A percentile compares a stretch with the other conserved stretches of the same genome.
Evolutionary conservation across 305 asterid genomes (phyloP).

Genomic region (Ajuga reptans): DNA sequence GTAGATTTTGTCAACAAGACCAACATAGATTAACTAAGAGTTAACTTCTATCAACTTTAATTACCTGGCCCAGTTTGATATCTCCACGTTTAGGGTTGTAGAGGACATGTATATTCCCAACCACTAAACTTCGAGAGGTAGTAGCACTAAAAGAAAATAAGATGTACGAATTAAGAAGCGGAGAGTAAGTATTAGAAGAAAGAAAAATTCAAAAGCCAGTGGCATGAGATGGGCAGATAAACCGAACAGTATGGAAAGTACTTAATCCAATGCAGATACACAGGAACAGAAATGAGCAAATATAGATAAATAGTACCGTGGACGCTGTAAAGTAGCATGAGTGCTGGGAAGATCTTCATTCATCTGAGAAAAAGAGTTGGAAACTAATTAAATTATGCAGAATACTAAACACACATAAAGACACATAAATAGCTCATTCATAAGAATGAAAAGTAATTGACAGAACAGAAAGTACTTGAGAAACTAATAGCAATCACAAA

Average conservation of each 20-base stretch:
- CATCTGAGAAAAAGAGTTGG: slow-evolving; percentile 37
- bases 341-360: slow-evolving; percentile 27
- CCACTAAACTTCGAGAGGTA: slow-evolving; percentile 41
- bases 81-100: slow-evolving; percentile 89
- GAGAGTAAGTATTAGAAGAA: background rate
- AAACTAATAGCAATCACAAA: background rate
- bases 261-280: background rate
- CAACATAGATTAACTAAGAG: slow-evolving; percentile 1
- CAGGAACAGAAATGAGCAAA: slow-evolving; percentile 4
- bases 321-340: slow-evolving; percentile 26
- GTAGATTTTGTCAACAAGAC: slow-evolving; percentile 1
- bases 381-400: background rate
- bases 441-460: background rate
- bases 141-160: slow-evolving; percentile 29
- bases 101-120: slow-evolving; percentile 75
- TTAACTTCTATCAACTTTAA: slow-evolving; percentile 10
- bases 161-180: slow-evolving; percentile 12
- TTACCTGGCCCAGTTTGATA: slow-evolving; percentile 83
- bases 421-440: background rate
- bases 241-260: background rate
- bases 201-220: background rate
- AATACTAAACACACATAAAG: background rate
- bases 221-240: slow-evolving; percentile 6
- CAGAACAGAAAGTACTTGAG: background rate
- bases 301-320: slow-evolving; percentile 28